phyloP scores from a whole-genome alignment of 2,329 filamentous ascomycete species.

The Phaeosphaeriaceae sp. region DNA sequence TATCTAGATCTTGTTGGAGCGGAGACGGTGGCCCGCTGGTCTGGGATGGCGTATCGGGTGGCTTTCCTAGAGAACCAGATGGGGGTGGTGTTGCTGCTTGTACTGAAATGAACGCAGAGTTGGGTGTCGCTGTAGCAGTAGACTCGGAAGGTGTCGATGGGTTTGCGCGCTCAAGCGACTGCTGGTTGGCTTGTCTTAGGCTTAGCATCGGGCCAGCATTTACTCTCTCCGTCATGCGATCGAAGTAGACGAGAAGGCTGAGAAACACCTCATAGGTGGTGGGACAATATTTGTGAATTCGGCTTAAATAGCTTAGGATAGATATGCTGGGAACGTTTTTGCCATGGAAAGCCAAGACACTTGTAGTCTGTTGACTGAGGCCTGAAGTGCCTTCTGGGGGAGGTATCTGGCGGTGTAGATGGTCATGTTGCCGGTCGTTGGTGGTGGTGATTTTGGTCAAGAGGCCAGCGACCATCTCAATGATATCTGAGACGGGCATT shows the following conservation, averaged over 20 bases:
- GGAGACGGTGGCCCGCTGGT: slow-evolving; percentile 46
- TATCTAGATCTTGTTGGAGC: slow-evolving; percentile 48
- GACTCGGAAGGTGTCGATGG: slow-evolving; percentile 33
- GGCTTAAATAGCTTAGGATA: slow-evolving; percentile 91
- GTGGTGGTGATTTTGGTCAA: slow-evolving; percentile 97
- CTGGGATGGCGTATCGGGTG: slow-evolving; percentile 36
- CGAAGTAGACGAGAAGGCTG: slow-evolving; percentile 94
- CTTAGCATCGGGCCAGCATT: slow-evolving; percentile 79
- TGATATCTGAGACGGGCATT: slow-evolving; percentile 97
- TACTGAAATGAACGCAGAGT: slow-evolving; percentile 36
- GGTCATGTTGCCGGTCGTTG: slow-evolving; percentile 93
- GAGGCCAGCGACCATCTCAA: slow-evolving; percentile 97
- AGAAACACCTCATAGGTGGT: slow-evolving; percentile 98
- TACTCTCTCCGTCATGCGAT: slow-evolving; percentile 96
- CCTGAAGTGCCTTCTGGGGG: slow-evolving; percentile 64
- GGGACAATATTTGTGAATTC: slow-evolving; percentile 98
- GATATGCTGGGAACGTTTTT: slow-evolving; percentile 98
- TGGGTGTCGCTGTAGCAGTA: slow-evolving; percentile 30
- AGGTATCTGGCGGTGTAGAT: slow-evolving; percentile 77
- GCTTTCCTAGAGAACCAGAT: slow-evolving; percentile 56
- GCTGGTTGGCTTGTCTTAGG: slow-evolving; percentile 60
- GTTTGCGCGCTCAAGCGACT: slow-evolving; percentile 49
- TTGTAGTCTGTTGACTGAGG: slow-evolving; percentile 69
- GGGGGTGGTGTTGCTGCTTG: slow-evolving; percentile 57
- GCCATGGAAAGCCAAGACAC: slow-evolving; percentile 92